Conservation (phyloP, 1,139 yeast species). For the Geotrichum europaeum region DNA sequence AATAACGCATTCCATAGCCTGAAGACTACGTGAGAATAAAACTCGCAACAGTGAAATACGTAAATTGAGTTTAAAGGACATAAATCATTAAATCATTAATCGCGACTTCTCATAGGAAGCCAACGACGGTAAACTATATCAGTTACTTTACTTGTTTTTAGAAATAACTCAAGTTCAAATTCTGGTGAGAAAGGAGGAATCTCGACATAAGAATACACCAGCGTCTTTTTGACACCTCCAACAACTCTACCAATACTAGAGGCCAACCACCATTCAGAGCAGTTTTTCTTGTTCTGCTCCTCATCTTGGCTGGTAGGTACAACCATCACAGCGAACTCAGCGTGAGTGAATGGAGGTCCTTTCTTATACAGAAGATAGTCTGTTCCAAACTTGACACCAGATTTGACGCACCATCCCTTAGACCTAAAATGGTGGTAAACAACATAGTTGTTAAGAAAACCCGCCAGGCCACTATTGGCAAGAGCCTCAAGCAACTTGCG, state of each 20-base stretch:
- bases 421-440: slow-evolving; percentile 85
- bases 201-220: slow-evolving; percentile 64
- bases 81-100: slow-evolving; percentile 34
- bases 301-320: slow-evolving; percentile 39
- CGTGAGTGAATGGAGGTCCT: slow-evolving; percentile 95
- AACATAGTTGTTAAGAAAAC: slow-evolving; percentile 45
- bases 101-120: slow-evolving; percentile 80
- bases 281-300: slow-evolving; percentile 22
- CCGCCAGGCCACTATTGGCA: slow-evolving; percentile 12
- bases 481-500: slow-evolving; percentile 17
- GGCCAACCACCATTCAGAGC: slow-evolving; percentile 54
- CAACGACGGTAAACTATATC: slow-evolving; percentile 73
- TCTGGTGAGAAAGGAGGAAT: slow-evolving; percentile 36
- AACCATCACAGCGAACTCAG: slow-evolving; percentile 66
- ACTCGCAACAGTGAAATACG: not conserved
- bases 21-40: not conserved
- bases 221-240: slow-evolving; percentile 77
- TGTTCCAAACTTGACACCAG: slow-evolving; percentile 88
- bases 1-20: no score
- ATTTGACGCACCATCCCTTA: slow-evolving; percentile 89
- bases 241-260: slow-evolving; percentile 72
- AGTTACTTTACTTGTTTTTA: slow-evolving; percentile 30
- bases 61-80: not conserved
- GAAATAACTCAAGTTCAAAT: slow-evolving; percentile 33
- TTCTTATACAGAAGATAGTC: slow-evolving; percentile 74